Evolutionary conservation across 306 rosid genomes (phyloP), one percentile per base, ranked within the genome.

Genomic region (Inga oerstediana): DNA sequence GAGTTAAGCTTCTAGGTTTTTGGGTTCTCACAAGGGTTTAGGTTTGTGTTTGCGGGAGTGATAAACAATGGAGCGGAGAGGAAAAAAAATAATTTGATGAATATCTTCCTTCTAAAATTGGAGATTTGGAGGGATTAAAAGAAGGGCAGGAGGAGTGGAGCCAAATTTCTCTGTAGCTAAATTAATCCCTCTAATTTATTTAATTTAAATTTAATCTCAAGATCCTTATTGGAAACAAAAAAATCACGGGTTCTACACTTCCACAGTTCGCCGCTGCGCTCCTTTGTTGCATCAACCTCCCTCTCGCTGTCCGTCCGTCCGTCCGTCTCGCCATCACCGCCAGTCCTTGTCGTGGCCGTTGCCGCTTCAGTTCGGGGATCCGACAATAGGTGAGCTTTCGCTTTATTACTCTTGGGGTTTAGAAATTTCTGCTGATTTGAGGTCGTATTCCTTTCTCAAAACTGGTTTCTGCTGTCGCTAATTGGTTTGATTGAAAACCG

Each of bases 381-480:
- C 56, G 30, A n/a, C 27, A 48, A 67, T 69, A 34, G 82, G 82
- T 82, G 76, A 75, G 51, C n/a, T 15, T 68, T 67, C 65, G 37
- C 41, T 46, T 12, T 14, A 32, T 45, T 45, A 8, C 39, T 72
- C 39, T 72, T 15, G 34, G 20, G 24, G 34, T 10, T 30, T n/a
- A 20, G 27, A 17, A 48, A 7, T 27, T 78, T 44, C 22, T 56
- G 3, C 43, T 75, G 71, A 39, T 58, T 44, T 67, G 41, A 71
- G 76, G 69, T 82, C 81, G 39, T 0, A 58, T 66, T 52, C 74
- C 2, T 45, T 74, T 54, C 14, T 32, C 54, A 56, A 20, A 22
- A 39, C 16, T 58, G 69, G 54, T 76, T 58, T 43, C 39, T 3
- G 27, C 16, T 22, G 27, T 71, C 16, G 3, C 19, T 32, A 1